A percentile compares a stretch with the other conserved stretches of the same genome.
Conservation (phyloP, 805 yeast genomes). For the Barnettozyma populi region DNA sequence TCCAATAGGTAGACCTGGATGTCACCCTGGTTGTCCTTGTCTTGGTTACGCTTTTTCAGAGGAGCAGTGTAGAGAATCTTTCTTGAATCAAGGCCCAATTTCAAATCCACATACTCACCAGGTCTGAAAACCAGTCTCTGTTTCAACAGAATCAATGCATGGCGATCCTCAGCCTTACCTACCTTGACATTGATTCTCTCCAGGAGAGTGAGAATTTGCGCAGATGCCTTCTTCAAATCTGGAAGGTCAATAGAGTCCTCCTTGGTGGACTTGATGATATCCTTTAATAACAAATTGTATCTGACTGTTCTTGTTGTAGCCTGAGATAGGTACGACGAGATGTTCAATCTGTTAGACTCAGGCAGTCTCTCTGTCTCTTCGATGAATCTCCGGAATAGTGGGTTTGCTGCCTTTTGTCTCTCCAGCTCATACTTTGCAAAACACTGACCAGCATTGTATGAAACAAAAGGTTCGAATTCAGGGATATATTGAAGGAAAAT, state of each 20-base stretch:
- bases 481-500: conserved; percentile 79
- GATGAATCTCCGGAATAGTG: conserved; percentile 87
- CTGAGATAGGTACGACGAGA: conserved; percentile 87
- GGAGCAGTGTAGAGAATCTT: conserved; percentile 75
- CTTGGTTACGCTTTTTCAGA: conserved; percentile 68
- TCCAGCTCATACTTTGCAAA: conserved; percentile 95
- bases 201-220: conserved; percentile 68
- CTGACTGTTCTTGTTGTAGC: conserved; percentile 96
- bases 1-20: conserved; percentile 86
- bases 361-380: conserved; percentile 84
- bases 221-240: conserved; percentile 64
- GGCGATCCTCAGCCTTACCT: conserved; percentile 91
- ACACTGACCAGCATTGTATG: conserved; percentile 91
- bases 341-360: conserved; percentile 83
- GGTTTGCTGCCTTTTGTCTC: conserved; percentile 84
- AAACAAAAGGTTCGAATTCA: conserved; percentile 84
- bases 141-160: conserved; percentile 79
- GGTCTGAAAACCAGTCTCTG: conserved; percentile 77
- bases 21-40: conserved; percentile 66
- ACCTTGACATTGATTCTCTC: conserved; percentile 72
- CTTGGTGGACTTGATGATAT: conserved; percentile 75
- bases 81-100: conserved; percentile 75
- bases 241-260: conserved; percentile 63
- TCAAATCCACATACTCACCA: conserved; percentile 82
- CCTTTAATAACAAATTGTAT: conserved; percentile 78